Evolutionary conservation across 441 rosid species (phyloP), one percentile per base, ranked within the genome.

Genomic region (Bocquillonia castaneifolia): DNA sequence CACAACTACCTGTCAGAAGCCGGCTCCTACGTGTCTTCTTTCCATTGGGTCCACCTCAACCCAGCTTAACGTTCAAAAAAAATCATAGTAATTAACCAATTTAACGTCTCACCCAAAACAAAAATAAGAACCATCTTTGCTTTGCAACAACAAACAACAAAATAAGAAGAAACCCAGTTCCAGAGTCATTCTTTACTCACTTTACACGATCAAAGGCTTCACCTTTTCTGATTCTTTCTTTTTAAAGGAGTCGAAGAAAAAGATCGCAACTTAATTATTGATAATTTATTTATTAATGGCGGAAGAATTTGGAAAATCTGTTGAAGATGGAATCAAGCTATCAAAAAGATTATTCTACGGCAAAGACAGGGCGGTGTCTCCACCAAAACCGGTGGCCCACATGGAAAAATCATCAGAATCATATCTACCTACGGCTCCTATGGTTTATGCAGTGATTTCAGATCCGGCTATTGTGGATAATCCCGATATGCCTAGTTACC

Each of bases 401-500:
- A 92, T 90, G 98, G 90, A 87, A 23, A 86, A 81, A 72, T 73
- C 85, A 0, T 39, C 75, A 6, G 78, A 67, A 20, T 51, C 53
- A 29, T 79, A 69, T 71, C 79, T 94, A 7, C 99, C 98, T 0
- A 76, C 83, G 31, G 80, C 97, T 10, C 98, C 98, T 2, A 88
- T 90, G 94, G 87, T 83, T 0, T 94, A 94, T 76, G 96, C 99
- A 1, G 89, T 92, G 29, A 87, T 94, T 48, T 57, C 79, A 44
- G 85, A 94, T 74, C 99, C 99, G 32, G 84, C 81, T 45, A 81
- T 88, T 20, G 99, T 92, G 22, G 99, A 94, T 67, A 92, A 94
- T 70, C 99, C 99, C 8, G 98, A 92, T 59, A 76, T 94, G 31
- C 91, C 99, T 13, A 92, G 98, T 75, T 94, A 94, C 76, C 99